Evolutionary conservation across 495 filamentous ascomycete species (phyloP), one percentile per base, ranked within the genome.

Genomic region (Geopyxis carbonaria): DNA sequence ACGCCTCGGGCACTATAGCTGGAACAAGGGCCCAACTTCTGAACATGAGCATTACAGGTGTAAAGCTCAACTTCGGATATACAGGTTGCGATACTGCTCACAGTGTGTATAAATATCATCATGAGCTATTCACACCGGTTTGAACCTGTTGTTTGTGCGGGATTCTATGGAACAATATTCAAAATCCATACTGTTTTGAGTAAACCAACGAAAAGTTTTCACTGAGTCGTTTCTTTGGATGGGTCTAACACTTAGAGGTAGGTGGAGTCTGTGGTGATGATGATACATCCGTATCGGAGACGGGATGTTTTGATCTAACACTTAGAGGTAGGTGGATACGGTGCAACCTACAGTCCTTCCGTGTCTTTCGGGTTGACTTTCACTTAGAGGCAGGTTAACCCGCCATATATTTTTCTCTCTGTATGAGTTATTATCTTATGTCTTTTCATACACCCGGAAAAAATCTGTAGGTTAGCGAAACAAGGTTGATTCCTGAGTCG

Each of bases 291-390:
- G 36, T 24, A 28, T 7, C 25, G 7, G 25, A 28, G 25, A 7
- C 25, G 7, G 13, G 7, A 15, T 21, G 18, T 18, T 24, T 15
- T 19, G 5, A 24, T 29, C 34, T 44, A 44, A 41, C 35, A 44
- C 41, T 44, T 44, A 44, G 34, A 29, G 41, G 41, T 13, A 44
- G 41, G 34, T 38, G 31, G 31, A 7, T 5, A 15, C 31, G 13
- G 6, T 7, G 31, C 5, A 5, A 7, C 18, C 5, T 6, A 5
- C 31, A 5, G 7, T 15, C 18, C 6, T 15, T 15, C 7, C 25
- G 7, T 13, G 25, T 7, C 7, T 28, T 28, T 22, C 33, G 33
- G 15, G 5, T 36, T 7, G 7, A 16, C 19, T 36, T 18, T 36
- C 33, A 36, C 33, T 36, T 36, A 36, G 33, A 22, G 33, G 33